Evolutionary conservation across 2,329 filamentous ascomycete genomes (phyloP).

Genomic region (Phialemonium atrogriseum): DNA sequence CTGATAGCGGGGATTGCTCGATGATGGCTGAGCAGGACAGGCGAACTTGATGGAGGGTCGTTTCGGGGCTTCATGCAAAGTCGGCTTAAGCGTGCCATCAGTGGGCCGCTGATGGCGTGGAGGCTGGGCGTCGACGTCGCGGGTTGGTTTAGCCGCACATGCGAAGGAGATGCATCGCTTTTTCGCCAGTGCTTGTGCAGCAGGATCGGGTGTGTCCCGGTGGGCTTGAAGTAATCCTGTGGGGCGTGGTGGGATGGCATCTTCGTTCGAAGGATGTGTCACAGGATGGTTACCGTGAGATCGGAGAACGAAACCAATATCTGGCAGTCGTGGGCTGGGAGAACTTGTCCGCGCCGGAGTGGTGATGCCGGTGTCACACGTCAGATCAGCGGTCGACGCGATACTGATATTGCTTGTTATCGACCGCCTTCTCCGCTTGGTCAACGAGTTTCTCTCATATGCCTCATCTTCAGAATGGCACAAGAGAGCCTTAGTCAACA

Average conservation of each 20-base stretch:
- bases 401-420: conserved; percentile 74
- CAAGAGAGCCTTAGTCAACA: conserved; percentile 79
- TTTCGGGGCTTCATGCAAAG: conserved; percentile 32
- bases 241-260: too few species aligned
- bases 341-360: conserved; percentile 83
- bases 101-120: conserved; percentile 23
- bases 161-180: conserved; percentile 92
- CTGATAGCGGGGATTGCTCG: too few species aligned
- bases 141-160: conserved; percentile 58
- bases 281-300: too few species aligned
- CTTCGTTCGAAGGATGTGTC: too few species aligned
- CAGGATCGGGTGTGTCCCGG: conserved; percentile 31
- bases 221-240: conserved; percentile 16
- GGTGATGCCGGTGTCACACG: conserved; percentile 87
- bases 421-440: conserved; percentile 47
- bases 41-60: conserved; percentile 69
- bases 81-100: conserved; percentile 20
- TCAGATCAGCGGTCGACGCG: conserved; percentile 80
- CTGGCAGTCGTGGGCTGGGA: conserved; percentile 75
- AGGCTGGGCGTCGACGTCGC: conserved; percentile 32
- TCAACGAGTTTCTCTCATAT: conserved; percentile 26
- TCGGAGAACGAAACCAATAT: conserved; percentile 39
- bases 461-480: conserved; percentile 52
- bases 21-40: conserved; percentile 49
- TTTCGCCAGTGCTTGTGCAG: conserved; percentile 57